Base-by-base conservation (phyloP, 2,329 filamentous ascomycete species). In the Cladophialophora exuberans region DNA sequence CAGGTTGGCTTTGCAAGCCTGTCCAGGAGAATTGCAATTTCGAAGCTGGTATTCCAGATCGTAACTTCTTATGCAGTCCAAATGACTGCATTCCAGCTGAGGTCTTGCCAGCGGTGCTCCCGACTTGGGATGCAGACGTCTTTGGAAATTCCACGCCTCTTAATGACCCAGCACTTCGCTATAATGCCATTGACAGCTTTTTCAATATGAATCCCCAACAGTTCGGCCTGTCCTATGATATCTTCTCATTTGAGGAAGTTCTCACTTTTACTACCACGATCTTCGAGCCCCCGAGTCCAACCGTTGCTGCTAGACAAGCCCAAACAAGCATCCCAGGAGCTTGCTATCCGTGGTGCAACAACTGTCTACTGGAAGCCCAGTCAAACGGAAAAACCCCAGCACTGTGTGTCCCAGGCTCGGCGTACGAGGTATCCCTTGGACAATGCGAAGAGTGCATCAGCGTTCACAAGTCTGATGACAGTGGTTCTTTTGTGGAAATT, bases 161-260 rank as follows among this genome's bases (percentile, higher is more conserved):
- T 38, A 82, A 79, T 0, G 60, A 70, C 13, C 48, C 53, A 7
- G 39, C 53, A 10, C 52, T 63, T 6, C 53, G 20, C 3, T 18
- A 53, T 22, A 38, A 59, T 18, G 55, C 54, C 2, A 64, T 64
- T 17, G 60, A 65, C 31, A 35, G 64, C 18, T 88, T 87, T 66
- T 89, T 84, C 71, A 79, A 88, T 55, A 75, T 89, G n/a, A 75
- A 84, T 52, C 83, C 86, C 0, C 67, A 74, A 1, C 76, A 76
- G 0, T 89, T 89, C 54, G 85, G 85, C 3, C 72, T 89, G 13
- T 80, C 76, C 45, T 85, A 82, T 55, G 80, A 79, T 36, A 84
- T 88, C 15, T 88, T 87, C 57, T 74, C 76, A 17, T 70, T 76
- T 20, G 33, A 60, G 17, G 64, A 78, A 4, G 62, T 72, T 1